Evolutionary conservation across 2,329 filamentous ascomycete species (phyloP), one percentile per base, ranked within the genome.

Genomic region (Geosmithia morbida): DNA sequence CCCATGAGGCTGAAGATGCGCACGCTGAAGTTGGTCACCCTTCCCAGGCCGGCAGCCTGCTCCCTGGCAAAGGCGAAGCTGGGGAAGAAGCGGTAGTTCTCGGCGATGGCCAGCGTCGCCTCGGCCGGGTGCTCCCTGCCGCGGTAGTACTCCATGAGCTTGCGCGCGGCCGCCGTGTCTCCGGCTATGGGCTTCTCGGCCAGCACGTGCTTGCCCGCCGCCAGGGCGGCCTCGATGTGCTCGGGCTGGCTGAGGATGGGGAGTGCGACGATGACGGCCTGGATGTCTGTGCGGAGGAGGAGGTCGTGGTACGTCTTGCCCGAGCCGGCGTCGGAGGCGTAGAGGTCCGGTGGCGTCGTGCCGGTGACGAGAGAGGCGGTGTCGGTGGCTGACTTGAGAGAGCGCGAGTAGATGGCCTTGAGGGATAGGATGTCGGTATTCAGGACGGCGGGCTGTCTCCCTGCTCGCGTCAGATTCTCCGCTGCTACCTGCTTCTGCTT

Each of bases 41-140:
- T 51, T 43, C 63, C 63, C 8, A 66, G 47, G 39, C 51, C 46
- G 11, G 48, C 53, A 18, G 53, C 63, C 44, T 68, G 62, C 50
- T 69, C 59, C 8, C 77, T 61, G 0, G 69, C 82, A 54, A 72
- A 74, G 13, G 61, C 49, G 56, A 78, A 79, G 11, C 68, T 67
- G 29, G 73, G 67, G 48, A 75, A 61, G 64, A 79, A 87, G 46
- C 85, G 74, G 58, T 78, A 84, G 62, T 89, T 87, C 62, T 89
- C 85, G 0, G 82, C 85, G 3, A 89, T 71, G 14, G 69, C 68
- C 63, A 79, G 77, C 6, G 70, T 72, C 13, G 57, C 56, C 33
- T 51, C 54, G 11, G 56, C 55, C 11, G 51, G 50, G 13, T 55
- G 55, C 5, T 67, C 49, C 8, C 8, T 26, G 22, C 22, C 22